Percentiles rank a stretch among this genome's conserved stretches.
Evolutionary conservation across 805 yeast genomes (phyloP).

Genomic region (Metschnikowia rubicola): DNA sequence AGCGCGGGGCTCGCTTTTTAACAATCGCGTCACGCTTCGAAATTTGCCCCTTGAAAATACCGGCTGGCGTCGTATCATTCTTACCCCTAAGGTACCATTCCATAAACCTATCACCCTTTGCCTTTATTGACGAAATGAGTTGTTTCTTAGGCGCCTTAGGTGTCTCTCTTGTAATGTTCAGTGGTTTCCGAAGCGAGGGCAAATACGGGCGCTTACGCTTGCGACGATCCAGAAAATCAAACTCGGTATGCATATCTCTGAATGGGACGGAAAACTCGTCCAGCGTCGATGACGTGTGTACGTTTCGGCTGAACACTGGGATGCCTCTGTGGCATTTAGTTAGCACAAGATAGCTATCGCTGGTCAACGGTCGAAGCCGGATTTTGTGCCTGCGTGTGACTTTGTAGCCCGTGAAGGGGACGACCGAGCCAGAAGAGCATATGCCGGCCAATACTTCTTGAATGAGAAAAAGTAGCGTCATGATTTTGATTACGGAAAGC

Average conservation of each 20-base stretch:
- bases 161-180: too few relatives aligned
- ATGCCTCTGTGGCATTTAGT: constrained; percentile 15
- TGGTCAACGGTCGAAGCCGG: constrained; percentile 8
- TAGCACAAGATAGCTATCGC: constrained; percentile 10
- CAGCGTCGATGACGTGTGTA: constrained; percentile 1
- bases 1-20: too few relatives aligned
- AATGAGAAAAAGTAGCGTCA: not conserved
- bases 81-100: too few relatives aligned
- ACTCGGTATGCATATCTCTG: constrained; percentile 1
- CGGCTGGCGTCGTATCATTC: too few relatives aligned
- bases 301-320: constrained; percentile 4
- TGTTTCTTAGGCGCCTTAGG: too few relatives aligned
- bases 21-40: too few relatives aligned
- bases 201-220: not conserved
- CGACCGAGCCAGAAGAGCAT: constrained; percentile 11
- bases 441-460: constrained; percentile 3
- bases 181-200: too few relatives aligned
- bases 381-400: constrained; percentile 13
- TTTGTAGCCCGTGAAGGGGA: constrained; percentile 15
- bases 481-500: not conserved
- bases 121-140: too few relatives aligned
- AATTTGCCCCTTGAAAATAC: too few relatives aligned
- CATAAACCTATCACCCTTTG: too few relatives aligned
- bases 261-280: constrained; percentile 11
- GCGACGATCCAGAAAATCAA: constrained; percentile 6